Base-by-base conservation (phyloP, 768 basidiomycete species). In the Dioszegia aurantiaca region DNA sequence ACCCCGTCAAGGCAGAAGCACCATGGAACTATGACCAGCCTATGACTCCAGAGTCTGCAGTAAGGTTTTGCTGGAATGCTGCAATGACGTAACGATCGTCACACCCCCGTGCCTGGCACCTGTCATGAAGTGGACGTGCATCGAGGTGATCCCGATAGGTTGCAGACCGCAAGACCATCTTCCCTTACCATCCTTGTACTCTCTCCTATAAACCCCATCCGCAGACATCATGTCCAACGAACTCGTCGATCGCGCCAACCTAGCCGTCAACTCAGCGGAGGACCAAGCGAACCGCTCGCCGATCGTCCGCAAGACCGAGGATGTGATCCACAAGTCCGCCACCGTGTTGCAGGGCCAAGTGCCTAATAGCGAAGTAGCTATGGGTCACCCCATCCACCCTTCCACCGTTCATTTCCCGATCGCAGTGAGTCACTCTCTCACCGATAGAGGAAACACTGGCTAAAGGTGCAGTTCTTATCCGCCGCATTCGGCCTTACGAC, bases 351-450 rank as follows among this genome's bases (percentile, higher is more conserved):
- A 56, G 43, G 66, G 62, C 23, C 57, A 57, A 45, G 46, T 68
- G 11, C 66, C 66, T 31, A 45, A 63, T 44, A 45, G 47, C n/a
- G 63, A 68, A 12, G 21, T 44, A 2, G 63, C 61, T 6, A 47
- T 61, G 45, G 67, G 67, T 14, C 74, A 76, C 45, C 72, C 74
- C 1, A 46, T 62, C 24, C 62, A 65, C 51, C 65, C 63, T 24
- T 41, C 63, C 1, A 60, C 49, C 1, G 60, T 65, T 9, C 63
- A 59, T 53, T 62, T 59, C 52, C 58, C 67, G 2, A 68, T 68
- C 33, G 61, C 67, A 8, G 64, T 62, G 39, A 57, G 63, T 54
- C 45, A 11, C 26, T 17, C 28, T 42, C 27, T 17, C n/a, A 8
- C 5, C 12, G 40, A 19, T 30, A 1, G 17, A n/a, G n/a, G n/a